These are phyloP conservation scores for Pythium catenulatum DNA, from an alignment of 352 stramenopile species.

Conservation along the genomic window DNA sequence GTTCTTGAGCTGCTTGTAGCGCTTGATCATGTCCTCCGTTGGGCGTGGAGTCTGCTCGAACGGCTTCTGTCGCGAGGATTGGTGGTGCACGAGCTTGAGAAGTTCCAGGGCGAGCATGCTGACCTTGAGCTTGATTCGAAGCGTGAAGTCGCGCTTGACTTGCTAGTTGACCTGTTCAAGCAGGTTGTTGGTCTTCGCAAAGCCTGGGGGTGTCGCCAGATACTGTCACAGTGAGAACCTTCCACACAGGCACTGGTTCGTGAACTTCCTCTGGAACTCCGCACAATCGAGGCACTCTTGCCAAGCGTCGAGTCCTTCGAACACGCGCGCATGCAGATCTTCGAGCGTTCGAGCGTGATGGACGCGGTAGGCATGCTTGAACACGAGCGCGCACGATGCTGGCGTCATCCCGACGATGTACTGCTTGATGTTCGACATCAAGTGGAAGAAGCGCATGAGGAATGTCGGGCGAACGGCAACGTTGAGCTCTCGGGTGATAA, in stretches of 20 bases:
- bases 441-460: slow-evolving; percentile 9
- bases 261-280: too few relatives aligned
- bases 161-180: slow-evolving; percentile 7
- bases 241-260: background rate
- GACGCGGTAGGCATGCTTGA: background rate
- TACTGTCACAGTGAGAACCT: background rate
- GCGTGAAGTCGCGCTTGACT: slow-evolving; percentile 6
- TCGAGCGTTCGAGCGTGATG: background rate
- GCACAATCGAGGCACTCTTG: too few relatives aligned
- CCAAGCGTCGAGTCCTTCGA: too few relatives aligned
- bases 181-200: background rate
- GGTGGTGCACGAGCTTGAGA: background rate
- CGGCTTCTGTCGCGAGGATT: background rate
- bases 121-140: background rate
- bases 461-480: background rate
- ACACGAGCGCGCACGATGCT: background rate
- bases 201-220: background rate
- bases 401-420: background rate
- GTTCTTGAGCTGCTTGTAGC: too few relatives aligned
- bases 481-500: background rate
- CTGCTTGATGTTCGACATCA: slow-evolving; percentile 6
- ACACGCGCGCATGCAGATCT: background rate
- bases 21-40: background rate
- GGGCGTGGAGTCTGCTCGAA: background rate
- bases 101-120: background rate